Evolutionary conservation across 1,139 yeast species (phyloP).

Genomic region (Taphrina betulina): DNA sequence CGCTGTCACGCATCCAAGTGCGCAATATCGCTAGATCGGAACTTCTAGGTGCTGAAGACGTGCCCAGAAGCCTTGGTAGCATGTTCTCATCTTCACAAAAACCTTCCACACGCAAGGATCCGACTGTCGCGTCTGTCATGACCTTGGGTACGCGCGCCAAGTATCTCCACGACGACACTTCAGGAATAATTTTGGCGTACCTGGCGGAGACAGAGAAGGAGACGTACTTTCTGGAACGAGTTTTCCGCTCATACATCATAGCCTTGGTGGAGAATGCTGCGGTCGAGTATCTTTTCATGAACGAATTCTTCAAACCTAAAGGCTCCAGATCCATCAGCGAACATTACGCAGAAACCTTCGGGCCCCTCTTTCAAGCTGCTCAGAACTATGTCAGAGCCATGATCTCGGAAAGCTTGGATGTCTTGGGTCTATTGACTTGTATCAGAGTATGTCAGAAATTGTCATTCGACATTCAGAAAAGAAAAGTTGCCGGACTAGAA

Average conservation of each 20-base stretch:
- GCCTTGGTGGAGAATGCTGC: conserved; percentile 75
- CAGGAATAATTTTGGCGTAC: conserved; percentile 39
- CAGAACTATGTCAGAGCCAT: conserved; percentile 55
- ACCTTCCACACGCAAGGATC: conserved; percentile 1
- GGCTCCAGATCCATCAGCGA: conserved; percentile 46
- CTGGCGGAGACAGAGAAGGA: conserved; percentile 67
- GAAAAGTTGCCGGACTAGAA: conserved; percentile 70
- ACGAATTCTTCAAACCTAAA: conserved; percentile 60
- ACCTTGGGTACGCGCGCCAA: conserved; percentile 30
- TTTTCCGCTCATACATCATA: conserved; percentile 60
- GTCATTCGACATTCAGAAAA: conserved; percentile 60
- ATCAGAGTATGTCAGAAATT: conserved; percentile 68
- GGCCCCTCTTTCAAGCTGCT: conserved; percentile 54
- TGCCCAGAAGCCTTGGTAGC: conserved; percentile 19
- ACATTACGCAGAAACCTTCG: conserved; percentile 53
- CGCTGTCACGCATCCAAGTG: conserved; percentile 63
- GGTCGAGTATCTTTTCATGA: conserved; percentile 72
- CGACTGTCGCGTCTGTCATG: conserved; percentile 10
- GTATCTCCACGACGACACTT: conserved; percentile 26
- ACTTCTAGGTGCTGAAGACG: conserved; percentile 51
- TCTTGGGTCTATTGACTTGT: conserved; percentile 73
- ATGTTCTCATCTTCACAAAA: conserved; percentile 22
- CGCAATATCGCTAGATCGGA: conserved; percentile 55
- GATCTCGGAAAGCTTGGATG: conserved; percentile 60
- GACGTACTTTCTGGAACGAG: conserved; percentile 47